A percentile compares a stretch with the other conserved stretches of the same genome.
These are phyloP conservation scores for Borovskyia barvae DNA, from an alignment of 208 protist species.

Conservation along the genomic window DNA sequence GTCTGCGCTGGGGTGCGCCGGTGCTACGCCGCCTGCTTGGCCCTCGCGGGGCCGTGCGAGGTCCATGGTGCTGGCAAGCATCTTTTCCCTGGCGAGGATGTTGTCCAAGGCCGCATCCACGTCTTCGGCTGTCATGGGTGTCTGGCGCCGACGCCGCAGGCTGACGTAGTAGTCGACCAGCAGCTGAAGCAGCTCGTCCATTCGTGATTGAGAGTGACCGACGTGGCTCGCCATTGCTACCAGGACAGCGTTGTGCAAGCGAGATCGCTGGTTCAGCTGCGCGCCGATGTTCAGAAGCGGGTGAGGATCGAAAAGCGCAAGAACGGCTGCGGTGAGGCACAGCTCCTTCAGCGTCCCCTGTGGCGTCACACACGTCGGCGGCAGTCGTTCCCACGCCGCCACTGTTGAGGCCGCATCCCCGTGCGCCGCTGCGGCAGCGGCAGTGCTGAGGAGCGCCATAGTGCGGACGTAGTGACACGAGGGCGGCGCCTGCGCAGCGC, in stretches of 20 bases:
- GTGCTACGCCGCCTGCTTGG: neutral
- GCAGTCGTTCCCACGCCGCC: constrained; percentile 3
- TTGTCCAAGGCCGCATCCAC: constrained; percentile 14
- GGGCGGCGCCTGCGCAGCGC: constrained; percentile 21
- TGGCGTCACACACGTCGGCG: constrained; percentile 7
- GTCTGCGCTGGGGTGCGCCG: neutral
- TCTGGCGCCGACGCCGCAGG: constrained; percentile 13
- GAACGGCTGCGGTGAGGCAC: constrained; percentile 25
- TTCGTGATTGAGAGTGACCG: constrained; percentile 10
- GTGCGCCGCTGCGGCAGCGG: neutral
- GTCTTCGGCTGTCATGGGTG: neutral
- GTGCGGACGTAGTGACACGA: constrained; percentile 32
- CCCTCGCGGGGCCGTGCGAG: constrained; percentile 12
- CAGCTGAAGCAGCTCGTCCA: constrained; percentile 26
- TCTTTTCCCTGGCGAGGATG: constrained; percentile 11
- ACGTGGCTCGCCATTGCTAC: constrained; percentile 6
- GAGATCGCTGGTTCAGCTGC: neutral
- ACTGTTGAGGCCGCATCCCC: neutral
- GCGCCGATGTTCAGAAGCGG: neutral
- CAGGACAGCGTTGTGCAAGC: constrained; percentile 3
- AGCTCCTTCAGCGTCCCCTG: constrained; percentile 33
- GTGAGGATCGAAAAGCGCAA: constrained; percentile 1
- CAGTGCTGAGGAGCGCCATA: constrained; percentile 27
- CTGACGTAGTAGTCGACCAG: constrained; percentile 27
- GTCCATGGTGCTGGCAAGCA: constrained; percentile 34